Percentiles rank a stretch among this genome's conserved stretches.
Conservation (phyloP, 345 rosid genomes). For the Lepidium didymum region DNA sequence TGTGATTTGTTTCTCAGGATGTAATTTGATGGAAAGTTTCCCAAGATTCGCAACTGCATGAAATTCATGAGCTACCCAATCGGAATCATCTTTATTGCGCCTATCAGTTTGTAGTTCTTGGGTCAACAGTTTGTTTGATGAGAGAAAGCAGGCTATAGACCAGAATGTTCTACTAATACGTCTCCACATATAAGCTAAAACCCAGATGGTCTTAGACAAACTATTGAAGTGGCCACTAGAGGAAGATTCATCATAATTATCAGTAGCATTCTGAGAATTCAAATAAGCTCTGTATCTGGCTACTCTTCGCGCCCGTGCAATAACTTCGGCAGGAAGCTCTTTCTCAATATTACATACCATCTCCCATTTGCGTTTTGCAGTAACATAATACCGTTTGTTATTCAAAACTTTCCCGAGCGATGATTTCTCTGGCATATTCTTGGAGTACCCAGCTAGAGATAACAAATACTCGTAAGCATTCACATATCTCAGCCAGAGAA, state of each 20-base stretch:
- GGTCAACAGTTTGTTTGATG: conserved; percentile 14
- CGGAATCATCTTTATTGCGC: conserved; percentile 26
- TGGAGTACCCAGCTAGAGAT: conserved; percentile 46
- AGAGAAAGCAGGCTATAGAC: conserved; percentile 24
- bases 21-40: conserved; percentile 39
- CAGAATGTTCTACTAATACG: conserved; percentile 30
- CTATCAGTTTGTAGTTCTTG: conserved; percentile 32
- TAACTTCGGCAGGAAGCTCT: conserved; percentile 68
- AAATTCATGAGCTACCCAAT: conserved; percentile 26
- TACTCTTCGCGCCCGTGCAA: conserved; percentile 75
- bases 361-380: conserved; percentile 51
- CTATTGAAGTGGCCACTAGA: conserved; percentile 10
- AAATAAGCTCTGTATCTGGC: conserved; percentile 51
- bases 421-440: conserved; percentile 35
- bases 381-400: conserved; percentile 35
- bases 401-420: conserved; percentile 37
- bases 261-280: conserved; percentile 31
- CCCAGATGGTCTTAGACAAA: conserved; percentile 29
- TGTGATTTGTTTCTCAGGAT: conserved; percentile 31
- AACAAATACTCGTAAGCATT: conserved; percentile 57
- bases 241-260: conserved; percentile 22
- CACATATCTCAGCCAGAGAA: conserved; percentile 67
- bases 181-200: conserved; percentile 37
- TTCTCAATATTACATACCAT: conserved; percentile 53
- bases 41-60: conserved; percentile 46